These are phyloP conservation scores for Musa beccarii DNA, from an alignment of 176 grass and related monocot species.

Conservation along the genomic window DNA sequence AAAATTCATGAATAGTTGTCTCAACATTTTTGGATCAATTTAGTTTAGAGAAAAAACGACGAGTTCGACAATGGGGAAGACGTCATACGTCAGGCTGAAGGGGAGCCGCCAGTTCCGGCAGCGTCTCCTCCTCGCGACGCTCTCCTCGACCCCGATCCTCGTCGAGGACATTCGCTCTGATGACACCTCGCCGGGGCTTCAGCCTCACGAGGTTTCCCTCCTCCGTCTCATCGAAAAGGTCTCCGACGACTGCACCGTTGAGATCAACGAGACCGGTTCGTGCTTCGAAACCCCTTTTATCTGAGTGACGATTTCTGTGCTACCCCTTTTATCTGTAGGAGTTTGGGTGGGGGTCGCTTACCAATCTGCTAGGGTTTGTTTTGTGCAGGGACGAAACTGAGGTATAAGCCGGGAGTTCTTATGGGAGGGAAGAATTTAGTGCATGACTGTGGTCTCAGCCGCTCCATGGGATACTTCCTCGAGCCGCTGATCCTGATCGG, in stretches of 20 bases:
- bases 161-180: constrained; percentile 65
- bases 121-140: constrained; percentile 68
- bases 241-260: constrained; percentile 60
- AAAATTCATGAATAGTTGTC: too few species aligned
- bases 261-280: constrained; percentile 67
- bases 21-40: too few species aligned
- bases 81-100: constrained; percentile 32
- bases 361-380: background rate
- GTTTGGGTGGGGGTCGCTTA: background rate
- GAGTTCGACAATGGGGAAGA: constrained; percentile 22
- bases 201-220: constrained; percentile 63
- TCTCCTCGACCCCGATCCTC: constrained; percentile 46
- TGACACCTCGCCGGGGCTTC: constrained; percentile 54
- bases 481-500: constrained; percentile 72
- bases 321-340: background rate
- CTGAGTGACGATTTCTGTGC: background rate
- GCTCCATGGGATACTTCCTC: constrained; percentile 75
- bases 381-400: constrained; percentile 58
- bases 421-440: constrained; percentile 47
- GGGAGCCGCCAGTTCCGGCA: constrained; percentile 66
- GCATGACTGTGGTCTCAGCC: constrained; percentile 67
- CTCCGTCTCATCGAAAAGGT: constrained; percentile 74
- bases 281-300: background rate
- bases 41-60: too few species aligned
- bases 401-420: constrained; percentile 61